Evolutionary conservation across 495 filamentous ascomycete genomes (phyloP).

Genomic region (Pyrenopolyporus hunteri): DNA sequence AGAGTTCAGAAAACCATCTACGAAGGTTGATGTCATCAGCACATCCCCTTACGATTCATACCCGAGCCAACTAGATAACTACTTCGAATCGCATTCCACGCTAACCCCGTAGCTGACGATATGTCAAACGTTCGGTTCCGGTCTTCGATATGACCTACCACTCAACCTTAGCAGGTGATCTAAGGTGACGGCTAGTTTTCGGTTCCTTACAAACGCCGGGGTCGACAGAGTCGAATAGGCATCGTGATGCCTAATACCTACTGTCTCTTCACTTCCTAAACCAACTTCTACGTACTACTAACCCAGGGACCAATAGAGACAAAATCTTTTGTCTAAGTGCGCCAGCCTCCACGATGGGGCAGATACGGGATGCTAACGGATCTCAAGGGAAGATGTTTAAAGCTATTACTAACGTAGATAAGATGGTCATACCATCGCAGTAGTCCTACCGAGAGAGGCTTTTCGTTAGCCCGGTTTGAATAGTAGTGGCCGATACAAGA

Average conservation of each 20-base stretch:
- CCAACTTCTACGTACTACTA: neutral
- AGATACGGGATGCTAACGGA: neutral
- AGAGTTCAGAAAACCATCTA: no score
- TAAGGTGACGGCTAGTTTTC: slow-evolving; percentile 1
- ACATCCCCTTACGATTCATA: slow-evolving; percentile 23
- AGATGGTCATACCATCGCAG: neutral
- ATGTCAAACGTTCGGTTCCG: neutral
- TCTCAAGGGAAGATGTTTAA: neutral
- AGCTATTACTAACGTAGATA: neutral
- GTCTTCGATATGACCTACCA: neutral
- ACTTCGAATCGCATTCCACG: slow-evolving; percentile 8
- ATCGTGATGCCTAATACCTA: neutral
- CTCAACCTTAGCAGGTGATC: neutral
- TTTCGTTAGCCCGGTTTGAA: neutral
- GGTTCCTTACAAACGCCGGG: neutral
- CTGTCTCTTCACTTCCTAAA: neutral
- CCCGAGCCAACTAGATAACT: neutral
- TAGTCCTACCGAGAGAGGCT: neutral
- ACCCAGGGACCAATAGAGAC: slow-evolving; percentile 7
- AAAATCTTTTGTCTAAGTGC: neutral
- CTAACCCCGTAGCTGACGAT: slow-evolving; percentile 20
- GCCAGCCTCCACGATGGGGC: neutral
- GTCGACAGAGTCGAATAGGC: neutral
- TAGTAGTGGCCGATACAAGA: neutral
- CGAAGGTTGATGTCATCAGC: slow-evolving; percentile 26